phyloP scores from a whole-genome alignment of 129 eudicot species.

The Saussurea involucrata region DNA sequence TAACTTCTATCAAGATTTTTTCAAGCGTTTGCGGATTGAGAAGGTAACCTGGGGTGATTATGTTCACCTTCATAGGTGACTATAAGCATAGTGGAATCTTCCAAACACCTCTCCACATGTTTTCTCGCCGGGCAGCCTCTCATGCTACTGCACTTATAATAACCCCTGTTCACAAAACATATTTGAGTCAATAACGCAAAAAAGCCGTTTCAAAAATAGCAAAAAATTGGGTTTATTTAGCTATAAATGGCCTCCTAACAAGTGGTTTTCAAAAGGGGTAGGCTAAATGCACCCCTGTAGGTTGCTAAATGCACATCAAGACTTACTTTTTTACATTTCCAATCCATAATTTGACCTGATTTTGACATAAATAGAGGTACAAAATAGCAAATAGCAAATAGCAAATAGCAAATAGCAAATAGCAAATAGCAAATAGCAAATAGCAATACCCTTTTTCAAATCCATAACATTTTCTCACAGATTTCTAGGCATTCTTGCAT shows the following conservation, averaged over 20 bases:
- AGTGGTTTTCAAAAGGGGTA: neutral
- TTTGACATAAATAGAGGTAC: too few relatives aligned
- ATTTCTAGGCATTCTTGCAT: neutral
- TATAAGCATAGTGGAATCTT: slow-evolving; percentile 89
- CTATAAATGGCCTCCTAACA: neutral
- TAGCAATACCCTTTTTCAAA: too few relatives aligned
- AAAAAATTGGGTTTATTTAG: neutral
- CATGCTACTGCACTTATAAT: slow-evolving; percentile 96
- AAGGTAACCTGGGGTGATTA: slow-evolving; percentile 77
- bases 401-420: too few relatives aligned
- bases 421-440: too few relatives aligned
- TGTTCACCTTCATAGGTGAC: slow-evolving; percentile 99
- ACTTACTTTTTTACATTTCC: too few relatives aligned
- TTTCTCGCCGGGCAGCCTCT: slow-evolving; percentile 99
- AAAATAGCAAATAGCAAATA: too few relatives aligned
- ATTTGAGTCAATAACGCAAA: neutral
- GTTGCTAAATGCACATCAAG: too few relatives aligned
- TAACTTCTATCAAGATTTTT: slow-evolving; percentile 2
- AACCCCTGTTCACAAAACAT: slow-evolving; percentile 59
- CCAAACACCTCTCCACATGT: slow-evolving; percentile 94
- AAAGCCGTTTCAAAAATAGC: neutral
- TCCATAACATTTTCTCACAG: neutral
- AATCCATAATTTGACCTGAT: too few relatives aligned
- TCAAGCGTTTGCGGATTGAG: slow-evolving; percentile 70
- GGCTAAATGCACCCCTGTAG: too few relatives aligned